These are phyloP conservation scores for Curvularia sp. DNA, from an alignment of 2,329 filamentous ascomycete genomes.

Conservation along the genomic window DNA sequence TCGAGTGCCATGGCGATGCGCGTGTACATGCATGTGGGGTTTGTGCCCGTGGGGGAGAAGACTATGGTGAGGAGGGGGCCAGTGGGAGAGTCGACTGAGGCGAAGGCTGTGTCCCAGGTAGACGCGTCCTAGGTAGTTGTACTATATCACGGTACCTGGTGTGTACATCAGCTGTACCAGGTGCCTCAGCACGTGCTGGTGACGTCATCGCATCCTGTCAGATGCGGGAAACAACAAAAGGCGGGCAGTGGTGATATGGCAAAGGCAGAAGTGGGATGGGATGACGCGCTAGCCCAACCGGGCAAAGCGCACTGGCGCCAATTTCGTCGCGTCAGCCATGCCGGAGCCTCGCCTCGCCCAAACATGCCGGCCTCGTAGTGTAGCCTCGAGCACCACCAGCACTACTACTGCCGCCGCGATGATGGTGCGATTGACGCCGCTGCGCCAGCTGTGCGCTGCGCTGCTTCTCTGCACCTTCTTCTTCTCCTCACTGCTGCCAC, in stretches of 20 bases:
- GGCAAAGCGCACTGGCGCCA: slow-evolving; percentile 13
- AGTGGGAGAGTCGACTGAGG: background rate
- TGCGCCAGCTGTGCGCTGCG: slow-evolving; percentile 44
- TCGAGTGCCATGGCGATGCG: slow-evolving; percentile 29
- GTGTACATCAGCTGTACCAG: background rate
- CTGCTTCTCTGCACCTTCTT: slow-evolving; percentile 33
- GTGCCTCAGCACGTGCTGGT: background rate
- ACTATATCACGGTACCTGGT: background rate
- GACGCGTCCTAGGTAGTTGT: slow-evolving; percentile 4
- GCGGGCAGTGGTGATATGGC: background rate
- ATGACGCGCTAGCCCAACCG: slow-evolving; percentile 12
- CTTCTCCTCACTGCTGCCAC: slow-evolving; percentile 30
- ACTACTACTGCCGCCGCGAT: slow-evolving; percentile 35
- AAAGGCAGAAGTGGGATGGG: background rate
- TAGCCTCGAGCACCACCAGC: slow-evolving; percentile 3
- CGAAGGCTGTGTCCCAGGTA: background rate
- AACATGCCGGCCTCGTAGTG: slow-evolving; percentile 21
- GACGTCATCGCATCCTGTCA: background rate
- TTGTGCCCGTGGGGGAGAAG: slow-evolving; percentile 27
- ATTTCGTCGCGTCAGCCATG: slow-evolving; percentile 15
- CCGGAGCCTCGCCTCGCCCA: slow-evolving; percentile 9
- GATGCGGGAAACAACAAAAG: background rate
- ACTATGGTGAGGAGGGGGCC: slow-evolving; percentile 35
- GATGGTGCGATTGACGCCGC: slow-evolving; percentile 48
- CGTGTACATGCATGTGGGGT: slow-evolving; percentile 43